Percentiles rank a stretch among this genome's conserved stretches.
These are phyloP conservation scores for Fonsecaea monophora DNA, from an alignment of 2,329 filamentous ascomycete species.

Conservation along the genomic window DNA sequence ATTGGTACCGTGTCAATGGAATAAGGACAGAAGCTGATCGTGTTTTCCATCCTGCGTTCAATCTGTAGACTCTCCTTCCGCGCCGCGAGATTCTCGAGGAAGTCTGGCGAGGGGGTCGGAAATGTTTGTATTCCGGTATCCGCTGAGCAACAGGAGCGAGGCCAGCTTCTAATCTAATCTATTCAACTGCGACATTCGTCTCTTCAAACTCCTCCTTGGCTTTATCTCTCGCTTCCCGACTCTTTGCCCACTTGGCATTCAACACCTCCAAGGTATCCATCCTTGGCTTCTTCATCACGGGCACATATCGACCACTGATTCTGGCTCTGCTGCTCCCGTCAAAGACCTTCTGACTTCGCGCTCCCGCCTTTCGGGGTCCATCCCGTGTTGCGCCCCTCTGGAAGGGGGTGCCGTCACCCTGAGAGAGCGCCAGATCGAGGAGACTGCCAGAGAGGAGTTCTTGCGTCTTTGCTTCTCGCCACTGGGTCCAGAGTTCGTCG, in stretches of 20 bases:
- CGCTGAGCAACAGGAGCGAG: constrained; percentile 20
- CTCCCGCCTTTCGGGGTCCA: constrained; percentile 38
- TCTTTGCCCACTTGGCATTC: constrained; percentile 65
- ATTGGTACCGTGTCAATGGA: too few relatives aligned
- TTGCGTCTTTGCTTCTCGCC: constrained; percentile 86
- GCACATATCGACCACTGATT: constrained; percentile 64
- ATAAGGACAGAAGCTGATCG: constrained; percentile 1
- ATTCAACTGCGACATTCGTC: constrained; percentile 17
- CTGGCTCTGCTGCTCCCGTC: constrained; percentile 63
- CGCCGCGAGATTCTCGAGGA: constrained; percentile 76
- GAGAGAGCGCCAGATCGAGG: constrained; percentile 65
- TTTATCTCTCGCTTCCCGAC: constrained; percentile 54
- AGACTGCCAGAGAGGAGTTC: constrained; percentile 80
- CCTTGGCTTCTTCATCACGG: constrained; percentile 62
- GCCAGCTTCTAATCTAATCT: background rate
- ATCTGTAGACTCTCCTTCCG: constrained; percentile 69
- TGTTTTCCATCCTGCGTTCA: background rate
- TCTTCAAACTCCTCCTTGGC: constrained; percentile 36
- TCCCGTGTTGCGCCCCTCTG: constrained; percentile 36
- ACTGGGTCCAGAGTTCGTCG: constrained; percentile 79
- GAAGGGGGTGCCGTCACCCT: constrained; percentile 47
- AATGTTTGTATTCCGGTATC: constrained; percentile 74
- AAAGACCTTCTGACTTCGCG: constrained; percentile 61
- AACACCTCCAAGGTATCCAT: constrained; percentile 67
- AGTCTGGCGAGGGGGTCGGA: constrained; percentile 86